Conservation (phyloP, 2,329 filamentous ascomycete genomes). For the Penicillium nordicum region DNA sequence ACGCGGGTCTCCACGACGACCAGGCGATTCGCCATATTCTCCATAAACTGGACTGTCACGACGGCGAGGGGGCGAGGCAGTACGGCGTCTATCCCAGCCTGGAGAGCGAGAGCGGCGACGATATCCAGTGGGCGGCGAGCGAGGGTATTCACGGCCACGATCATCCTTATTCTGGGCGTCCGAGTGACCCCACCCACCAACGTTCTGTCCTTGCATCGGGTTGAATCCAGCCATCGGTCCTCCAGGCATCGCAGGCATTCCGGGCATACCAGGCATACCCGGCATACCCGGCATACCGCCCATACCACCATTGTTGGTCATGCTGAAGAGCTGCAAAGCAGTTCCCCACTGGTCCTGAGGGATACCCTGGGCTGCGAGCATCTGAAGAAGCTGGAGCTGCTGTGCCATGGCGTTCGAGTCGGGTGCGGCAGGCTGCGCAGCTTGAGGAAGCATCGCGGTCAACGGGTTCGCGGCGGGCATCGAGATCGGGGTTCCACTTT, state of each 20-base stretch:
- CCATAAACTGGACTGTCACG: slow-evolving; percentile 68
- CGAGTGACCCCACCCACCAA: slow-evolving; percentile 35
- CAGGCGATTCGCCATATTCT: slow-evolving; percentile 67
- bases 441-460: slow-evolving; percentile 43
- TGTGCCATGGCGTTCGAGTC: slow-evolving; percentile 57
- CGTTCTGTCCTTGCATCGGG: slow-evolving; percentile 31
- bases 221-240: slow-evolving; percentile 27
- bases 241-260: slow-evolving; percentile 27
- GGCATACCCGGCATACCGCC: slow-evolving; percentile 29
- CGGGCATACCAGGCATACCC: slow-evolving; percentile 31
- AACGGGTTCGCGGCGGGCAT: slow-evolving; percentile 41
- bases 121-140: slow-evolving; percentile 58
- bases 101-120: slow-evolving; percentile 79
- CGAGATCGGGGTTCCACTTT: slow-evolving; percentile 42
- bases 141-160: slow-evolving; percentile 59
- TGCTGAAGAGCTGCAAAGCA: slow-evolving; percentile 51
- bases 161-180: slow-evolving; percentile 51
- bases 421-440: slow-evolving; percentile 31
- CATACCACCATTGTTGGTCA: slow-evolving; percentile 26
- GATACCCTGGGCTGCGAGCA: slow-evolving; percentile 70
- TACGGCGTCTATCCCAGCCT: slow-evolving; percentile 66
- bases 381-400: slow-evolving; percentile 71
- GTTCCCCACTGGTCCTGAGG: slow-evolving; percentile 71
- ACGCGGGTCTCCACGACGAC: slow-evolving; percentile 57
- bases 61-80: slow-evolving; percentile 60